A percentile compares a stretch with the other conserved stretches of the same genome.
Conservation (phyloP, 2,329 filamentous ascomycete genomes). For the Stachybotrys chartarum region DNA sequence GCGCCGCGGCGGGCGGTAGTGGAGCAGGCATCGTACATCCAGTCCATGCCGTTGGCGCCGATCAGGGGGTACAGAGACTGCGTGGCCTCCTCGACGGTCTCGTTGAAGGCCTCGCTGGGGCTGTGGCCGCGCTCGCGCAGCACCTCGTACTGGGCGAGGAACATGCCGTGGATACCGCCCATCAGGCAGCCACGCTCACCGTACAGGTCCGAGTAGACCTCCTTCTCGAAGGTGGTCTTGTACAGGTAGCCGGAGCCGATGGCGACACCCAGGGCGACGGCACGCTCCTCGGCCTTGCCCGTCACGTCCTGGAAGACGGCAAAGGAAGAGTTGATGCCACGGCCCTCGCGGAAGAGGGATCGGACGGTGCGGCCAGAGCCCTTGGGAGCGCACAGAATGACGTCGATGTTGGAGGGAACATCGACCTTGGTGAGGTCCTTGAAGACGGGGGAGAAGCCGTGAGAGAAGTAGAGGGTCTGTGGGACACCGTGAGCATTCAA, state of each 20-base stretch:
- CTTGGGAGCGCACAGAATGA: constrained; percentile 99
- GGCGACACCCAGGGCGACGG: constrained; percentile 90
- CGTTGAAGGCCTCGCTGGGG: constrained; percentile 99
- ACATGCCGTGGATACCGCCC: constrained; percentile 99
- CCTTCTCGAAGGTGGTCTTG: constrained; percentile 99
- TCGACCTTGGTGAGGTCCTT: constrained; percentile 99
- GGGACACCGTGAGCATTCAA: background rate
- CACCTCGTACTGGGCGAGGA: constrained; percentile 99
- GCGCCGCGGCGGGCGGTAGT: constrained; percentile 97
- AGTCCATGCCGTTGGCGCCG: constrained; percentile 97
- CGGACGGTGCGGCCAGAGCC: constrained; percentile 97
- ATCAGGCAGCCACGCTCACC: constrained; percentile 99
- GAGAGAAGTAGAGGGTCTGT: constrained; percentile 98
- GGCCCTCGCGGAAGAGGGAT: constrained; percentile 97
- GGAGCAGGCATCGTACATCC: constrained; percentile 99
- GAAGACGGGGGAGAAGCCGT: constrained; percentile 99
- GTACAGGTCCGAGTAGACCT: constrained; percentile 99
- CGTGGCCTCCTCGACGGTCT: constrained; percentile 99
- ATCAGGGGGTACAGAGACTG: constrained; percentile 98
- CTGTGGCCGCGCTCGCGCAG: constrained; percentile 97
- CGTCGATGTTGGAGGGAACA: constrained; percentile 89
- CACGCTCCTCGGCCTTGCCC: constrained; percentile 97
- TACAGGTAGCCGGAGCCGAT: constrained; percentile 98
- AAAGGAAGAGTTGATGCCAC: constrained; percentile 98
- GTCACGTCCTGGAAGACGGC: constrained; percentile 98